Base-by-base conservation (phyloP, 2,329 filamentous ascomycete species). In the Aspergillus ruber region DNA sequence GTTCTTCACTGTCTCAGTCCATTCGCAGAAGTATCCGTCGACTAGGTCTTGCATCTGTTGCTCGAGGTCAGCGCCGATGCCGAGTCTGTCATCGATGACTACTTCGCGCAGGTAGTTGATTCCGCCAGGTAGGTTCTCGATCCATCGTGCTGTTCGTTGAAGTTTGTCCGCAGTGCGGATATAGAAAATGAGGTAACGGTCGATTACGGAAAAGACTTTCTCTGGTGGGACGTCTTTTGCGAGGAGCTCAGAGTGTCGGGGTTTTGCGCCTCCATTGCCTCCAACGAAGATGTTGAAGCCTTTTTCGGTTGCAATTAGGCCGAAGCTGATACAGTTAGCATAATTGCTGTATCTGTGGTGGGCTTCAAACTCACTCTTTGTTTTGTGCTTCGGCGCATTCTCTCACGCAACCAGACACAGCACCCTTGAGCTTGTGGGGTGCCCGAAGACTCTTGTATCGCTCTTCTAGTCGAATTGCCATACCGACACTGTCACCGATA, bases 231-330 rank as follows among this genome's bases (percentile, higher is more conserved):
- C 88, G 58, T 95, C 89, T 64, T 90, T 90, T 50, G 88, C 88
- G 1, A 95, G 78, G 2, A 95, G 77, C 58, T 94, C 88, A 1
- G 85, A 82, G 64, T 95, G 90, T 33, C 80, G 77, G 4, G 90
- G 90, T 56, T 88, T 91, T 13, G 88, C 88, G 50, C 90, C 90
- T 45, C 90, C 90, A 63, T 95, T 95, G 42, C 90, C 90, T 29
- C 80, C 90, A 1, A 95, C 88, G 58, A 90, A 95, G 66, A 95
- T 84, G 69, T 95, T 95, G 79, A 88, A 95, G 25, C 90, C 90
- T 60, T 93, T 95, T 52, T 95, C 89, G 0, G 88, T 94, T 12
- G 90, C 89, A 49, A 95, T 95, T 43, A 95, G 81, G 18, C 90
- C 90, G 57, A 95, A 95, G 62, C 83, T 86, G 15, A 18, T 4